Percentiles rank a stretch among this genome's conserved stretches.
phyloP scores from a whole-genome alignment of 495 filamentous ascomycete species.

The Neurospora africana region DNA sequence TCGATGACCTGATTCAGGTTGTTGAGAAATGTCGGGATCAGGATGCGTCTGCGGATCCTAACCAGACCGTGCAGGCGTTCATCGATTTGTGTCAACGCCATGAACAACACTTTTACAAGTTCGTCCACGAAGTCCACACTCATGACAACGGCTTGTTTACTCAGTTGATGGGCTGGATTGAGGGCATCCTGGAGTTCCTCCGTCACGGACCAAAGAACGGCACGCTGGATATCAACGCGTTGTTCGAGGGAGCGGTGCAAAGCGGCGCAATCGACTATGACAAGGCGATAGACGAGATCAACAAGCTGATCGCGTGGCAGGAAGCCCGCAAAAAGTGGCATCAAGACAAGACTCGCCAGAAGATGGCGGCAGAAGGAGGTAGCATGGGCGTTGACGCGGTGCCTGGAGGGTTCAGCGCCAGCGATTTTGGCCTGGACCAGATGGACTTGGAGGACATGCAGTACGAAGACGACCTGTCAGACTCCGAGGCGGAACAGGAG shows the following conservation, averaged over 20 bases:
- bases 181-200: constrained; percentile 91
- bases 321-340: constrained; percentile 94
- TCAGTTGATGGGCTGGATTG: constrained; percentile 92
- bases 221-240: constrained; percentile 84
- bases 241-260: constrained; percentile 69
- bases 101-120: constrained; percentile 96
- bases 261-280: constrained; percentile 55
- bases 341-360: constrained; percentile 91
- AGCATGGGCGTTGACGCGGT: constrained; percentile 34
- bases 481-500: constrained; percentile 59
- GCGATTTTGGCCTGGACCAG: constrained; percentile 83
- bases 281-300: constrained; percentile 68
- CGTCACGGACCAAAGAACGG: constrained; percentile 69
- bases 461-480: constrained; percentile 62
- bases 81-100: constrained; percentile 95
- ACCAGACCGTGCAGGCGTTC: constrained; percentile 97
- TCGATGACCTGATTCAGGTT: constrained; percentile 82
- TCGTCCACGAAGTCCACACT: constrained; percentile 95
- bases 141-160: constrained; percentile 96
- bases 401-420: constrained; percentile 46
- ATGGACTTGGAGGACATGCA: constrained; percentile 78
- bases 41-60: constrained; percentile 87
- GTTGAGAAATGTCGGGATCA: constrained; percentile 84
- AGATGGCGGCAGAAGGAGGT: constrained; percentile 83
- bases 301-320: constrained; percentile 84